Conservation (phyloP, 345 rosid species). For the Salix arbutifolia region DNA sequence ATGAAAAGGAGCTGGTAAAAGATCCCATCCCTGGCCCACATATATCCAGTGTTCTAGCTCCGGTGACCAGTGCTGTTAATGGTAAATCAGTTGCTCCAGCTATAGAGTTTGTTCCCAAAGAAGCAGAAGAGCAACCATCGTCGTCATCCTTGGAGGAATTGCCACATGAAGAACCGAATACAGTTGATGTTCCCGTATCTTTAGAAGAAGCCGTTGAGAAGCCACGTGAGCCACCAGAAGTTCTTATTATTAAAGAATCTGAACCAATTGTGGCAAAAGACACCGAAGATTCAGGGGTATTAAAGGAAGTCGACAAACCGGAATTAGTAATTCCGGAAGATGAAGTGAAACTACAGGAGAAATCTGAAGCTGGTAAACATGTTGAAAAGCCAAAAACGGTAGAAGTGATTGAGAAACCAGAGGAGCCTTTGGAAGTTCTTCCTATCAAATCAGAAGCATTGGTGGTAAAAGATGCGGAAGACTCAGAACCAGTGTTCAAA, state of each 20-base stretch:
- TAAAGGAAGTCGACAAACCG: background rate
- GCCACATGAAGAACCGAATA: background rate
- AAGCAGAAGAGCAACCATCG: background rate
- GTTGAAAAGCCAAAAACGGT: background rate
- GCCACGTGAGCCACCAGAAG: conserved; percentile 5
- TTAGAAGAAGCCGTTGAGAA: background rate
- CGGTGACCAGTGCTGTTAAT: background rate
- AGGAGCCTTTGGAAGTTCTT: background rate
- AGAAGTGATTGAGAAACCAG: background rate
- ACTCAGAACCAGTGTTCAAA: background rate
- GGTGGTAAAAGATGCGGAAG: background rate
- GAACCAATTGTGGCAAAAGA: background rate
- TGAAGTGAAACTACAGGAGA: conserved; percentile 1
- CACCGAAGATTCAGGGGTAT: background rate
- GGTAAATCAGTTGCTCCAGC: conserved; percentile 1
- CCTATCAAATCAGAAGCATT: background rate
- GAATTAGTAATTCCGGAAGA: background rate
- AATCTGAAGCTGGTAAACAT: background rate
- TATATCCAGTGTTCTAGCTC: background rate
- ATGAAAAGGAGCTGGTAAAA: background rate
- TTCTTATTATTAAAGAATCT: background rate
- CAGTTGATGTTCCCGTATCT: conserved; percentile 1
- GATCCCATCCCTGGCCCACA: background rate
- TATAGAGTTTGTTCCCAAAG: background rate
- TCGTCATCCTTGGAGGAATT: background rate